Base-by-base conservation (phyloP, 495 filamentous ascomycete species). In the Penicillium angulare region DNA sequence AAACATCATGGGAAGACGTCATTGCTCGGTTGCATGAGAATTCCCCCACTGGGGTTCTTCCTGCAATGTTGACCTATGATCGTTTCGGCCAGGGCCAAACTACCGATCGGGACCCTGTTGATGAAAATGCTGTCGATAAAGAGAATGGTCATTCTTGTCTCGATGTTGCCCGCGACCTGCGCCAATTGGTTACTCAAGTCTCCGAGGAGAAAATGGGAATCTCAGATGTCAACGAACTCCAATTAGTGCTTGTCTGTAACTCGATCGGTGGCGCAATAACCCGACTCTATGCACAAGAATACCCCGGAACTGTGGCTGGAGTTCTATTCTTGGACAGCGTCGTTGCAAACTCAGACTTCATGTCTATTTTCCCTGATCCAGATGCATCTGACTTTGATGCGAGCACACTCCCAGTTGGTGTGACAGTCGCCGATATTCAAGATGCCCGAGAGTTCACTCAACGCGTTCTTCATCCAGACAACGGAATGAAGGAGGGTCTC, bases 41-140 rank as follows among this genome's bases (percentile, higher is more conserved):
- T 16, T 57, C 59, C 26, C 50, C 55, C n/a, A 55, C 49, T 8
- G 6, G n/a, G 43, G 57, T 52, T 7, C 60, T 59, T 20, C 78
- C 81, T 7, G 61, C 74, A 5, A 68, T 85, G 21, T 73, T 87
- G 3, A 74, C 74, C 40, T 86, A 86, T 56, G 84, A 87, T 65
- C 81, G 84, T 29, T 85, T 74, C 56, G 82, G 84, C 20, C 82
- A 86, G 59, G 83, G 82, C 4, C 56, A 73, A 40, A 81, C 80
- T 2, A 68, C 61, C 16, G 74, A 77, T 43, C 69, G 64, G 2
- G 82, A 86, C 59, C 83, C 84, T 0, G 39, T 61, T 3, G 80
- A 85, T 44, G 54, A 58, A 5, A 63, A 60, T 7, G 40, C 57
- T 26, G 64, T 49, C 20, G 69, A 73, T 29, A 64, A 64, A 6